Conservation (phyloP, 2,329 filamentous ascomycete genomes). For the Macrophomina phaseolina region DNA sequence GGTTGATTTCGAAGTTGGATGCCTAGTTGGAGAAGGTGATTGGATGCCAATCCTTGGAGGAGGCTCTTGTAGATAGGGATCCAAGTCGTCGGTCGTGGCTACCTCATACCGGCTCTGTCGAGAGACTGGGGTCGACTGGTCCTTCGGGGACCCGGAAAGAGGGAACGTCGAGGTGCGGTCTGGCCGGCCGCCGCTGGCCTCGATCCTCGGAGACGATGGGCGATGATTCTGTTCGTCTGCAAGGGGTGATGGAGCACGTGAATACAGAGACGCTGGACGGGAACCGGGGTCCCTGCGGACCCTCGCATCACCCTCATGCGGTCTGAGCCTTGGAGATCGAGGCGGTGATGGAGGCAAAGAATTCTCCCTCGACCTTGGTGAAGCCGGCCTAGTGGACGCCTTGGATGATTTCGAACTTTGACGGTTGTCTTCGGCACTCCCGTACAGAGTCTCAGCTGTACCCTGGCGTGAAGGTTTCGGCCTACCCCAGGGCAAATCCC, state of each 20-base stretch:
- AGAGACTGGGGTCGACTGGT: constrained; percentile 37
- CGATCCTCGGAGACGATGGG: constrained; percentile 13
- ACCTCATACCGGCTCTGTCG: constrained; percentile 39
- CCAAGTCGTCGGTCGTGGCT: constrained; percentile 33
- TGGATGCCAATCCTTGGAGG: constrained; percentile 38
- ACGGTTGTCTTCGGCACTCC: constrained; percentile 8
- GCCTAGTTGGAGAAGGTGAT: constrained; percentile 41
- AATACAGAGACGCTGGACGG: constrained; percentile 30
- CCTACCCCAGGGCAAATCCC: constrained; percentile 23
- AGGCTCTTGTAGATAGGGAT: constrained; percentile 29
- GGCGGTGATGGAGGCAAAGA: constrained; percentile 31
- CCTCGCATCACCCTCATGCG: constrained; percentile 35
- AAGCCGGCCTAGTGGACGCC: constrained; percentile 34
- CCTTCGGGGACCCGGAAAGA: constrained; percentile 23
- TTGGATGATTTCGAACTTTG: constrained; percentile 14
- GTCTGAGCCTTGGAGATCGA: constrained; percentile 39
- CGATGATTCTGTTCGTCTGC: constrained; percentile 4
- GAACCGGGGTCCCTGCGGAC: constrained; percentile 34
- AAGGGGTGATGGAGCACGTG: constrained; percentile 21
- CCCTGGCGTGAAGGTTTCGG: constrained; percentile 13
- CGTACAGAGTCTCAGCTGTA: constrained; percentile 27
- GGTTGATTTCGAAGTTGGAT: constrained; percentile 30
- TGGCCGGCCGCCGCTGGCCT: background rate
- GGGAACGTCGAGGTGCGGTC: constrained; percentile 18
- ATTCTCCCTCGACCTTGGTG: constrained; percentile 34